These are phyloP conservation scores for Blastobotrys malaysiensis DNA, from an alignment of 1,139 yeast species.

Conservation along the genomic window DNA sequence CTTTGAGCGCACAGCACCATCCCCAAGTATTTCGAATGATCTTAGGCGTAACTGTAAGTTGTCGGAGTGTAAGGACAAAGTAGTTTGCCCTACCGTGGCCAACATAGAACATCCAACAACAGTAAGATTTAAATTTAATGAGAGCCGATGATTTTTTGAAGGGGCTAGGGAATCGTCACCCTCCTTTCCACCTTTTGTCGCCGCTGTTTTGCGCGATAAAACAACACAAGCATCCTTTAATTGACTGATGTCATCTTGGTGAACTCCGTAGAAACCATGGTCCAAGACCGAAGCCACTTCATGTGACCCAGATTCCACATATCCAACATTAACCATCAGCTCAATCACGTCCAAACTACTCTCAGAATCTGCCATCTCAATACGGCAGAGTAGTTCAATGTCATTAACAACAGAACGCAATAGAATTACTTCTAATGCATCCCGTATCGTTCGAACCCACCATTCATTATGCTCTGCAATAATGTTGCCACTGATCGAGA, in stretches of 20 bases:
- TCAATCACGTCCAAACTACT: slow-evolving; percentile 8
- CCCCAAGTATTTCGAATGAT: slow-evolving; percentile 8
- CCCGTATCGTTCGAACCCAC: not conserved
- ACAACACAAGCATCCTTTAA: not conserved
- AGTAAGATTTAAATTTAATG: not conserved
- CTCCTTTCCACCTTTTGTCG: not conserved
- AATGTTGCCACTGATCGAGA: slow-evolving; percentile 7
- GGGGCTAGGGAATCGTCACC: not conserved
- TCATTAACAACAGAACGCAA: slow-evolving; percentile 1
- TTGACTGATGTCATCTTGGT: not conserved
- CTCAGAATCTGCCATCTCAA: slow-evolving; percentile 8
- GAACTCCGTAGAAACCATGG: not conserved
- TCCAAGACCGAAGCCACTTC: not conserved
- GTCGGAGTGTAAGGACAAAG: slow-evolving; percentile 7
- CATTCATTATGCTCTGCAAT: slow-evolving; percentile 6
- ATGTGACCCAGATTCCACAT: slow-evolving; percentile 3
- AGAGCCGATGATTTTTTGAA: not conserved
- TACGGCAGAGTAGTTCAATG: slow-evolving; percentile 6
- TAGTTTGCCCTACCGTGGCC: slow-evolving; percentile 3
- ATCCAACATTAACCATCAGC: slow-evolving; percentile 5
- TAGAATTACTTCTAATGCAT: not conserved
- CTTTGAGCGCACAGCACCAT: slow-evolving; percentile 3
- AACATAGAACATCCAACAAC: not conserved
- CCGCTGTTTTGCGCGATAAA: not conserved
- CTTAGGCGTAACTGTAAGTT: slow-evolving; percentile 8